phyloP scores from a whole-genome alignment of 768 basidiomycete species.

The Suillus plorans region DNA sequence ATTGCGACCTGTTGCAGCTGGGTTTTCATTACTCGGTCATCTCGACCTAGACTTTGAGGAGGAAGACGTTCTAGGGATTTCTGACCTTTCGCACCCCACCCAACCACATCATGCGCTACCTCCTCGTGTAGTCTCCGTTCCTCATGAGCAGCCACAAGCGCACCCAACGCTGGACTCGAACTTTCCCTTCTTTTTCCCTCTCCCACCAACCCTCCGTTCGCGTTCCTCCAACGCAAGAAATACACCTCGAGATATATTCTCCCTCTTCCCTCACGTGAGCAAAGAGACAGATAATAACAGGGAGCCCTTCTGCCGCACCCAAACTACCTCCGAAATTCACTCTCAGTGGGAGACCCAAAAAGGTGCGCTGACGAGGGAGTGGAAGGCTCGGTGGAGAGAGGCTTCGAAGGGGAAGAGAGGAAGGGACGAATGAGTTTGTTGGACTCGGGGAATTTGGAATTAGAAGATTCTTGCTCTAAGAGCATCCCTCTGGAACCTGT shows the following conservation, averaged over 20 bases:
- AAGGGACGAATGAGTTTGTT: slow-evolving; percentile 35
- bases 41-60: slow-evolving; percentile 73
- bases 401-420: slow-evolving; percentile 65
- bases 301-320: slow-evolving; percentile 34
- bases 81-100: slow-evolving; percentile 22
- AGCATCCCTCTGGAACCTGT: background rate
- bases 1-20: slow-evolving; percentile 34
- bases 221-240: slow-evolving; percentile 16
- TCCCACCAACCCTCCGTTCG: slow-evolving; percentile 24
- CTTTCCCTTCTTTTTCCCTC: slow-evolving; percentile 65
- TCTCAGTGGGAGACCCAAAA: slow-evolving; percentile 71
- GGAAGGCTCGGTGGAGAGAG: slow-evolving; percentile 78
- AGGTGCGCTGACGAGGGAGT: slow-evolving; percentile 65
- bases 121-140: slow-evolving; percentile 1
- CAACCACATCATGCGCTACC: slow-evolving; percentile 3
- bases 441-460: background rate
- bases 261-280: slow-evolving; percentile 32
- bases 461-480: background rate
- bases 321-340: slow-evolving; percentile 50
- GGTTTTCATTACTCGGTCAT: slow-evolving; percentile 76
- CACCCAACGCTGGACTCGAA: slow-evolving; percentile 48
- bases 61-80: slow-evolving; percentile 44
- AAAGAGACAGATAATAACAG: slow-evolving; percentile 51
- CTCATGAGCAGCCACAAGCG: slow-evolving; percentile 12
- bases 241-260: slow-evolving; percentile 21